Evolutionary conservation across 2,329 filamentous ascomycete species (phyloP), one percentile per base, ranked within the genome.

Genomic region (Mariannaea sp.): DNA sequence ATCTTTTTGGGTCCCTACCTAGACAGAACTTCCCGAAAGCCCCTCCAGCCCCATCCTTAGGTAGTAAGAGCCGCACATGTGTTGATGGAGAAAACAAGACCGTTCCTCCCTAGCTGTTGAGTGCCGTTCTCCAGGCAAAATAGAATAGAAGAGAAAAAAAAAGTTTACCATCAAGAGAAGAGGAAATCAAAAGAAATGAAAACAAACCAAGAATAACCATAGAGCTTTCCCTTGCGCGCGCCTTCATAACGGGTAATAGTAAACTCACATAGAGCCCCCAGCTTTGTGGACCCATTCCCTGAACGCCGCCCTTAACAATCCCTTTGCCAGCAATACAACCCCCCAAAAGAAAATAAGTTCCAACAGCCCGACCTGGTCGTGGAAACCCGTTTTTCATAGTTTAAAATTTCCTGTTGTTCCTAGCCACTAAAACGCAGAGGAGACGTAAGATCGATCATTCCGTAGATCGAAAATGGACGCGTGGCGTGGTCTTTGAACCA

Each of bases 271-370:
- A 53, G 53, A 58, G 57, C 61, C 60, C 51, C 57, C 60, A 66
- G 55, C 58, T 64, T 61, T 61, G 62, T 60, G 55, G 58, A 53
- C 61, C 51, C 60, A 59, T 66, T 66, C 58, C 63, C 56, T 60
- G 41, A 65, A 65, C 63, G 63, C 63, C 63, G 63, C 63, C 63
- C 60, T 50, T 42, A 62, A 62, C 58, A 60, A 63, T 65, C 58
- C 59, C 63, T 64, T 57, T 64, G 53, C 65, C 62, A 57, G 65
- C 62, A 65, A 57, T 39, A 22, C 36, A 59, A 60, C 53, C 62
- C 46, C 49, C 59, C 40, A 30, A 22, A 60, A 14, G 32, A 41
- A 44, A 56, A 65, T 48, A 60, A 60, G 57, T 43, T 53, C 35
- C 53, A 33, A 54, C 53, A 47, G 24, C 32, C n/a, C 47, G 22